Conservation (phyloP, 202 grass and related monocot genomes). For the Elaeis oleifera region DNA sequence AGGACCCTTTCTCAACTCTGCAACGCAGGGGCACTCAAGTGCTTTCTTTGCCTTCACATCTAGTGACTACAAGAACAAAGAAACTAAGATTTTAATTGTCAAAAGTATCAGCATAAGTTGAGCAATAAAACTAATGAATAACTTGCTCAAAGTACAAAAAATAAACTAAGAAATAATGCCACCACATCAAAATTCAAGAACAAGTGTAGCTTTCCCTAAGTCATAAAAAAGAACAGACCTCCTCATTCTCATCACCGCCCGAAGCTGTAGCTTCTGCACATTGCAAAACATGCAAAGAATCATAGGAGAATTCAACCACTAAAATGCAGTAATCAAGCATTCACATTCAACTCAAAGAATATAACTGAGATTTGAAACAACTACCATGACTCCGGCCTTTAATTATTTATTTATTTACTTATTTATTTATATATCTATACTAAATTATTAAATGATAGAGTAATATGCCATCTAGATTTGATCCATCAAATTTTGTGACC, state of each 20-base stretch:
- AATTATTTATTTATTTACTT: background rate
- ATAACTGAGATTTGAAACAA: no score
- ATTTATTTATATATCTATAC: no score
- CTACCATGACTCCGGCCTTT: background rate
- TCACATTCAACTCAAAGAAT: background rate
- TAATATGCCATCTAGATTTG: no score
- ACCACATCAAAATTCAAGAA: constrained; percentile 1
- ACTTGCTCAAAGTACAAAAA: background rate
- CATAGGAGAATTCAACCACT: background rate
- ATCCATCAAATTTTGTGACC: no score
- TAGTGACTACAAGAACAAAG: constrained; percentile 55
- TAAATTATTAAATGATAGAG: no score
- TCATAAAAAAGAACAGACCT: constrained; percentile 36
- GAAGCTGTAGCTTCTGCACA: constrained; percentile 72
- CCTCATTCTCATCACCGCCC: constrained; percentile 34
- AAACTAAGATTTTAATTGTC: constrained; percentile 3
- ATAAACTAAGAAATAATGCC: constrained; percentile 5
- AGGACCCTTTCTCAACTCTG: constrained; percentile 72
- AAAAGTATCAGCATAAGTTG: no score
- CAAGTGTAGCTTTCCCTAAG: background rate
- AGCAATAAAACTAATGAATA: background rate
- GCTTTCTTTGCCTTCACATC: constrained; percentile 77
- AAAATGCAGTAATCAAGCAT: constrained; percentile 1
- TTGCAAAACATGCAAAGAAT: constrained; percentile 13
- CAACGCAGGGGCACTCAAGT: constrained; percentile 78